phyloP scores from a whole-genome alignment of 345 rosid species.

The Moricandia arvensis region DNA sequence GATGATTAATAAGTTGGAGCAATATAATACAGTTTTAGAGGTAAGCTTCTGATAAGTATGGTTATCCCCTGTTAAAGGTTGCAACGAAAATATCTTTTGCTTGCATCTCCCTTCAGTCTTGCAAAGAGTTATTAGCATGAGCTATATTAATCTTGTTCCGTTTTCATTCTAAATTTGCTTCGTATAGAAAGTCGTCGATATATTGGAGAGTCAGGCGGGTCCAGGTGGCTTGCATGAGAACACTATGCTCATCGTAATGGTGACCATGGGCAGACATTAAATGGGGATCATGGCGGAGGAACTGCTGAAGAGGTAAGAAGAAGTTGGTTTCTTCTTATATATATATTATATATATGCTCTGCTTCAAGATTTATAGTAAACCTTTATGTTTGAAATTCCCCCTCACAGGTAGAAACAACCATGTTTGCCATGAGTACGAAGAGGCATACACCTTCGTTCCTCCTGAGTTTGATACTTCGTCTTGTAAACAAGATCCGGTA shows the following conservation, averaged over 20 bases:
- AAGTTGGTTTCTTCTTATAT: slow-evolving; percentile 25
- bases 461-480: slow-evolving; percentile 63
- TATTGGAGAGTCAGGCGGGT: slow-evolving; percentile 61
- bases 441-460: slow-evolving; percentile 55
- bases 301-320: slow-evolving; percentile 87
- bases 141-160: slow-evolving; percentile 18
- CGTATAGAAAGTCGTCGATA: slow-evolving; percentile 59
- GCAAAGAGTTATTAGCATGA: no score
- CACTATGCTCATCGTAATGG: slow-evolving; percentile 88
- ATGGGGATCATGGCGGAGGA: slow-evolving; percentile 99
- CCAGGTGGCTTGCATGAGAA: slow-evolving; percentile 82
- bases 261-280: slow-evolving; percentile 94
- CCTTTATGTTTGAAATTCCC: slow-evolving; percentile 25
- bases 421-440: slow-evolving; percentile 86
- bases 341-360: slow-evolving; percentile 1
- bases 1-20: slow-evolving; percentile 87
- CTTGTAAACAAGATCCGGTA: slow-evolving; percentile 63
- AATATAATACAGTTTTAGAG: slow-evolving; percentile 74
- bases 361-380: slow-evolving; percentile 13
- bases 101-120: not conserved
- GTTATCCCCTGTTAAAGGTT: no score
- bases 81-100: not conserved
- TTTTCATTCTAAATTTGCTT: slow-evolving; percentile 4
- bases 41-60: slow-evolving; percentile 40
- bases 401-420: slow-evolving; percentile 82